Percentiles rank a stretch among this genome's conserved stretches.
These are phyloP conservation scores for Scleroderma bovista DNA, from an alignment of 768 basidiomycete species.

Conservation along the genomic window DNA sequence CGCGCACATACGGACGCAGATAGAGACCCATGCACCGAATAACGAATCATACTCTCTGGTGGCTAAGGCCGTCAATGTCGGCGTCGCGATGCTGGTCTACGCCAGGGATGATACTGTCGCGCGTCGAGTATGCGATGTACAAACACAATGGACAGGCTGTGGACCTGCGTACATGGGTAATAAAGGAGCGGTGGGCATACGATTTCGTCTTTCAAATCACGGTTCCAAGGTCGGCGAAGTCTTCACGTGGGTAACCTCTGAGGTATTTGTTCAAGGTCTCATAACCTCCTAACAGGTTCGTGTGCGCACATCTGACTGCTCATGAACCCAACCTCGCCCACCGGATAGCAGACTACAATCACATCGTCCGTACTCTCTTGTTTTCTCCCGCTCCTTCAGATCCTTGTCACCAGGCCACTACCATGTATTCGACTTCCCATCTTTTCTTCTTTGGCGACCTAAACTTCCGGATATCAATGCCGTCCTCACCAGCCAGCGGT, in stretches of 20 bases:
- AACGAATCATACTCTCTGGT: constrained; percentile 75
- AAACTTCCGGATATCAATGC: constrained; percentile 80
- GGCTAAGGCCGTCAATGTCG: constrained; percentile 77
- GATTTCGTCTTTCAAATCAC: constrained; percentile 63
- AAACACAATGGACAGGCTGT: constrained; percentile 72
- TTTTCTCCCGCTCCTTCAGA: constrained; percentile 53
- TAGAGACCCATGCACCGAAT: constrained; percentile 65
- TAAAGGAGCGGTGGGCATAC: constrained; percentile 88
- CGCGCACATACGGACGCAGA: constrained; percentile 66
- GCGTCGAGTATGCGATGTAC: constrained; percentile 54
- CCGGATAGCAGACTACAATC: constrained; percentile 72
- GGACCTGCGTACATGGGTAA: constrained; percentile 83
- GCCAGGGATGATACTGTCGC: constrained; percentile 66
- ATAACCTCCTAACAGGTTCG: constrained; percentile 55
- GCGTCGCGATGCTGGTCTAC: constrained; percentile 85
- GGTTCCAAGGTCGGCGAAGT: constrained; percentile 62
- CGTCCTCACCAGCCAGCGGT: constrained; percentile 41
- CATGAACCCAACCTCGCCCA: constrained; percentile 58
- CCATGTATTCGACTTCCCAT: constrained; percentile 82
- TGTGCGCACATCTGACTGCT: constrained; percentile 88
- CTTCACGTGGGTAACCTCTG: constrained; percentile 63
- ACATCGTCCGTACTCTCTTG: constrained; percentile 76
- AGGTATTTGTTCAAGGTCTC: not conserved
- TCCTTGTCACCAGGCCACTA: constrained; percentile 38
- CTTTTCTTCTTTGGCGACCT: constrained; percentile 92